Conservation (phyloP, 805 yeast genomes). For the Kazachstania taianensis region DNA sequence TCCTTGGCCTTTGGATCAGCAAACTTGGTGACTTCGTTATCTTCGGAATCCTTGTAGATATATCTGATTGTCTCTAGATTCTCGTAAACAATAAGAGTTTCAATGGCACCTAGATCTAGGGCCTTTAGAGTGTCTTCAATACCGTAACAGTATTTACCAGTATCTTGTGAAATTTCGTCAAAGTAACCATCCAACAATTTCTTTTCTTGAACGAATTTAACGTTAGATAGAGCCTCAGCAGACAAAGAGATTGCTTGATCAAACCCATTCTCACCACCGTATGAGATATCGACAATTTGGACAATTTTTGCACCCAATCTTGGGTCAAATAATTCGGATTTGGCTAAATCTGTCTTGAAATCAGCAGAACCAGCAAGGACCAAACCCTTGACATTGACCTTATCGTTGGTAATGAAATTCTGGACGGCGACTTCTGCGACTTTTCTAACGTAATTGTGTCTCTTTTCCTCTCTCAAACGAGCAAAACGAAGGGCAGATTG, state of each 20-base stretch:
- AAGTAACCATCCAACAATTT: slow-evolving; percentile 84
- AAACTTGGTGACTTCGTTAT: slow-evolving; percentile 60
- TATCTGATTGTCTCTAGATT: slow-evolving; percentile 79
- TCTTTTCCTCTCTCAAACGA: slow-evolving; percentile 96
- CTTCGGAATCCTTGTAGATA: slow-evolving; percentile 75
- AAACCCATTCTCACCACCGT: slow-evolving; percentile 99
- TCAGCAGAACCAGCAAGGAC: slow-evolving; percentile 99
- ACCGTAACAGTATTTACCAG: slow-evolving; percentile 97
- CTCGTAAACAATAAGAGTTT: slow-evolving; percentile 84
- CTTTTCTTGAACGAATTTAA: slow-evolving; percentile 96
- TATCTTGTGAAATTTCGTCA: slow-evolving; percentile 94
- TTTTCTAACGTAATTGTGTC: slow-evolving; percentile 96
- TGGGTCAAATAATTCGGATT: slow-evolving; percentile 85
- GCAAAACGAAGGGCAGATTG: slow-evolving; percentile 99
- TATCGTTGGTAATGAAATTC: slow-evolving; percentile 89
- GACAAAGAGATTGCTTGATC: slow-evolving; percentile 98
- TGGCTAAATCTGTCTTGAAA: slow-evolving; percentile 88
- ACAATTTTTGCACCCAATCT: slow-evolving; percentile 82
- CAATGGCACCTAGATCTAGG: slow-evolving; percentile 91
- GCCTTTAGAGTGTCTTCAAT: slow-evolving; percentile 95
- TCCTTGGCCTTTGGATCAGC: slow-evolving; percentile 56
- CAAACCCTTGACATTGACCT: slow-evolving; percentile 87
- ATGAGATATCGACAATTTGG: slow-evolving; percentile 91
- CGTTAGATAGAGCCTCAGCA: slow-evolving; percentile 94
- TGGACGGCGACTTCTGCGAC: slow-evolving; percentile 98